phyloP scores from a whole-genome alignment of 164 flowering plant species.

The Cinnamomum micranthum region DNA sequence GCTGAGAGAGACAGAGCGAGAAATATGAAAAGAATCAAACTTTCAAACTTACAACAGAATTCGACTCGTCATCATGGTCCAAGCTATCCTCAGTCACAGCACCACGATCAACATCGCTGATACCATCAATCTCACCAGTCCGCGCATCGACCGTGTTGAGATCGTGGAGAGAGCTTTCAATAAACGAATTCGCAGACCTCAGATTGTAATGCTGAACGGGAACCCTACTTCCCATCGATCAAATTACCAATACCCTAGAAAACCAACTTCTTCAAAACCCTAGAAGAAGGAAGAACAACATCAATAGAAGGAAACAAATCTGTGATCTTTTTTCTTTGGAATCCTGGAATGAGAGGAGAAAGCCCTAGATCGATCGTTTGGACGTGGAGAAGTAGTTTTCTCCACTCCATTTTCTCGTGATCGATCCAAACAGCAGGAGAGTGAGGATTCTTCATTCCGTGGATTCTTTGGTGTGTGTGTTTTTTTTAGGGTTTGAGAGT shows the following conservation, averaged over 20 bases:
- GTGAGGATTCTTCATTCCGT: background rate
- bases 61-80: conserved; percentile 53
- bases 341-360: background rate
- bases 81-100: conserved; percentile 45
- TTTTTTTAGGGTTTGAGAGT: background rate
- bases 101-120: conserved; percentile 42
- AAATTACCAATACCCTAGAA: conserved; percentile 9
- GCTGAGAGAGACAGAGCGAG: background rate
- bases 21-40: conserved; percentile 6
- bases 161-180: conserved; percentile 60
- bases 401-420: background rate
- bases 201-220: conserved; percentile 57
- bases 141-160: conserved; percentile 58
- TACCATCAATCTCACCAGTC: conserved; percentile 34
- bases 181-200: conserved; percentile 54
- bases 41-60: conserved; percentile 45
- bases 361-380: background rate
- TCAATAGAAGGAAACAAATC: conserved; percentile 1
- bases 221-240: conserved; percentile 51
- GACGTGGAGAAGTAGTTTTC: background rate
- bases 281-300: background rate
- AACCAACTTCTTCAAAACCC: conserved; percentile 6
- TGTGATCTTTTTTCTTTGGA: background rate
- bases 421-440: too few relatives aligned
- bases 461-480: too few relatives aligned